Conservation (phyloP, 1,139 yeast species). For the Geotrichum aggregatum region DNA sequence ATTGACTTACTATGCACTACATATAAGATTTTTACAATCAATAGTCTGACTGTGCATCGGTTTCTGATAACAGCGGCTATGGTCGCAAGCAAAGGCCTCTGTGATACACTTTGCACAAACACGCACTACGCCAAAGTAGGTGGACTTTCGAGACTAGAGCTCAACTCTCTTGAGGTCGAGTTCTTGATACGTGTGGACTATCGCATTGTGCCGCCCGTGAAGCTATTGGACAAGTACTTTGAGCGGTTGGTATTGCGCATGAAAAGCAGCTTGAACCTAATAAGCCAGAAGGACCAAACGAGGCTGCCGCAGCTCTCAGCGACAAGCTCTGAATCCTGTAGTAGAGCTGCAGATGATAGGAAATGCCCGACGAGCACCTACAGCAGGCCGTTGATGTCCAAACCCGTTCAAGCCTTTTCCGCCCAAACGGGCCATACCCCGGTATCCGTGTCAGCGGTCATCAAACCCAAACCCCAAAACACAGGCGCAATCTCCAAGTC, state of each 20-base stretch:
- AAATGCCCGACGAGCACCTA: no score
- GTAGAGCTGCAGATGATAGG: no score
- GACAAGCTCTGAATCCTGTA: no score
- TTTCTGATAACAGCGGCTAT: constrained; percentile 87
- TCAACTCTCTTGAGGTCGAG: constrained; percentile 84
- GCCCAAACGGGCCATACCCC: no score
- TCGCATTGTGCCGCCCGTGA: constrained; percentile 55
- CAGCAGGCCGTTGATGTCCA: no score
- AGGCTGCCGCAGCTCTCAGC: no score
- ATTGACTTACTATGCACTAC: constrained; percentile 78
- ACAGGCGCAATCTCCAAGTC: no score
- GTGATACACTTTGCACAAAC: constrained; percentile 92
- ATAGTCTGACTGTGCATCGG: constrained; percentile 89
- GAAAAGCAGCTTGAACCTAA: neutral
- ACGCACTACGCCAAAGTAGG: constrained; percentile 95
- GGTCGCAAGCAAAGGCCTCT: constrained; percentile 85
- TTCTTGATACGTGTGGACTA: constrained; percentile 77
- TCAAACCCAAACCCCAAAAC: no score
- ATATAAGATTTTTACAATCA: constrained; percentile 75
- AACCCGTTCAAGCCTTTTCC: no score
- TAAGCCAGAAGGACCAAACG: neutral
- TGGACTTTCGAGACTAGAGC: constrained; percentile 80
- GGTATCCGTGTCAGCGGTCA: no score
- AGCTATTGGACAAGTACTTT: constrained; percentile 40
- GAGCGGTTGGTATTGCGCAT: constrained; percentile 33